Conservation (phyloP, 495 filamentous ascomycete species). For the Aspergillus ellipticus region DNA sequence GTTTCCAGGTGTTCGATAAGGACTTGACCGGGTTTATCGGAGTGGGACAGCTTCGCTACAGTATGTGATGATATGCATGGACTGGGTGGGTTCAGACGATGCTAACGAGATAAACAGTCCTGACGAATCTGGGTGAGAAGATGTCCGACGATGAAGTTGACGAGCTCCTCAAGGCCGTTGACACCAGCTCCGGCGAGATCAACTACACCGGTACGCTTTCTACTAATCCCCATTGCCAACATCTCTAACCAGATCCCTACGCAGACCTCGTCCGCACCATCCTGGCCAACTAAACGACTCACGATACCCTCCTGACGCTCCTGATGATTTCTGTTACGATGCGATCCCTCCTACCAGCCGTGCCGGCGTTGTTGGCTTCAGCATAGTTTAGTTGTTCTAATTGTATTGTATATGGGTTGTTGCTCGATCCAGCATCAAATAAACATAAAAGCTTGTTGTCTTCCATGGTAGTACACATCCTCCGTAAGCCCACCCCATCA, state of each 20-base stretch:
- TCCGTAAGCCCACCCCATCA: not conserved
- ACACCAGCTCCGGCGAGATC: conserved; percentile 89
- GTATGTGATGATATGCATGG: conserved; percentile 36
- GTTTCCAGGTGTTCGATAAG: conserved; percentile 99
- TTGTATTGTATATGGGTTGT: conserved; percentile 12
- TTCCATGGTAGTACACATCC: not conserved
- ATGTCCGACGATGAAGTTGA: conserved; percentile 98
- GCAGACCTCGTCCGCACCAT: conserved; percentile 89
- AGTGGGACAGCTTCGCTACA: conserved; percentile 91
- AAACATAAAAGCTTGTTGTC: not conserved
- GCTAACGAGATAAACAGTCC: conserved; percentile 48
- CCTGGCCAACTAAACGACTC: conserved; percentile 72
- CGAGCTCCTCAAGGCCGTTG: conserved; percentile 94
- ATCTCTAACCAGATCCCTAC: conserved; percentile 2
- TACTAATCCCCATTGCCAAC: not conserved
- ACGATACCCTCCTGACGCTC: conserved; percentile 23
- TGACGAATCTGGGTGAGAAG: conserved; percentile 97
- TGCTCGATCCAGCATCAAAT: not conserved
- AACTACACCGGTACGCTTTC: conserved; percentile 80
- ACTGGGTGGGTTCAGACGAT: not conserved
- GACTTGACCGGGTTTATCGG: conserved; percentile 98
- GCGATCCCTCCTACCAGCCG: conserved; percentile 4
- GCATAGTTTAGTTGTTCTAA: conserved; percentile 9
- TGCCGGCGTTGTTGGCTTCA: conserved; percentile 8
- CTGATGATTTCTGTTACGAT: conserved; percentile 14